These are phyloP conservation scores for Fremontodendron californicum DNA, from an alignment of 345 rosid genomes.

Conservation along the genomic window DNA sequence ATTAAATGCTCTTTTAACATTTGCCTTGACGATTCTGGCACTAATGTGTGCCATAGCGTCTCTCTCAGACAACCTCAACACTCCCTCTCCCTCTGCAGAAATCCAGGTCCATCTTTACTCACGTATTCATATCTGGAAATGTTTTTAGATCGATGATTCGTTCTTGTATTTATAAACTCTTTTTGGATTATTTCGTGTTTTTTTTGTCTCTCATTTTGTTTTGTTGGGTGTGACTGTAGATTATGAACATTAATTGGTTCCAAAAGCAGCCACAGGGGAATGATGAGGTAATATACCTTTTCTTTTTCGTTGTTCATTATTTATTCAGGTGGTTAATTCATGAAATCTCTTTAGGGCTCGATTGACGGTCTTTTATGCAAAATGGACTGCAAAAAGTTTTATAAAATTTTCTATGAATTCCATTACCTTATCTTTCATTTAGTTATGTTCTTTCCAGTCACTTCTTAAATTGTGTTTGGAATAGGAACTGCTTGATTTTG, in stretches of 20 bases:
- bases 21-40: conserved; percentile 73
- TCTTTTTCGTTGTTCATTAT: background rate
- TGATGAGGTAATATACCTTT: conserved; percentile 60
- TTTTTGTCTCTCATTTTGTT: conserved; percentile 26
- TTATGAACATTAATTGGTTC: conserved; percentile 80
- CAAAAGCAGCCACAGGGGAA: conserved; percentile 84
- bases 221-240: conserved; percentile 41
- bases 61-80: conserved; percentile 75
- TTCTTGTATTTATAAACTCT: conserved; percentile 10
- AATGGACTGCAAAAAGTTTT: background rate
- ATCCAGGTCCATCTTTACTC: conserved; percentile 55
- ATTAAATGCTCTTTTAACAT: conserved; percentile 83
- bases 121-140: background rate
- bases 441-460: background rate
- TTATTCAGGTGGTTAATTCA: background rate
- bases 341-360: background rate
- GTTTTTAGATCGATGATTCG: conserved; percentile 3
- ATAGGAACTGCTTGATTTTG: background rate
- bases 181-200: background rate
- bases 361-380: background rate
- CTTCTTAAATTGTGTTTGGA: background rate
- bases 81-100: conserved; percentile 72
- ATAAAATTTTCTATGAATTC: background rate
- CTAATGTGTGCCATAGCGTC: conserved; percentile 82
- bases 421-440: background rate